phyloP scores from a whole-genome alignment of 2,329 filamentous ascomycete species.

The Tolypocladium cylindrosporum region DNA sequence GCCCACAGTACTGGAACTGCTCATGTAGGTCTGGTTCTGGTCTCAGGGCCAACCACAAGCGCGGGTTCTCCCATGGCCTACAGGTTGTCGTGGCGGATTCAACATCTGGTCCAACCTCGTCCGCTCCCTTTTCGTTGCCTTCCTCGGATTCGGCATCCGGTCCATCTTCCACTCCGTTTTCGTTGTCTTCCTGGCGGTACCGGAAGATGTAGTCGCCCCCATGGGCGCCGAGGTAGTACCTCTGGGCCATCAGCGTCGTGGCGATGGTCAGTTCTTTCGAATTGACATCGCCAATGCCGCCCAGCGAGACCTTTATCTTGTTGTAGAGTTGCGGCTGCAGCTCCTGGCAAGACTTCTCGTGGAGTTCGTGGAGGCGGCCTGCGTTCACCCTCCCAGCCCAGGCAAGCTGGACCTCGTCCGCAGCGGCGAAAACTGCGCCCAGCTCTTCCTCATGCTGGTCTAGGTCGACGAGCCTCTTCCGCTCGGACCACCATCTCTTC shows the following conservation, averaged over 20 bases:
- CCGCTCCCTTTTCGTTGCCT: background rate
- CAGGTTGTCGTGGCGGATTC: background rate
- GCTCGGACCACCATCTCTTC: background rate
- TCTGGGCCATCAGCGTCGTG: background rate
- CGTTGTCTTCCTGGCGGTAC: slow-evolving; percentile 1
- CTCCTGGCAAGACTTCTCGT: background rate
- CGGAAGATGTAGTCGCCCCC: slow-evolving; percentile 18
- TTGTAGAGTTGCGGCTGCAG: background rate
- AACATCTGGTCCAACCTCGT: background rate
- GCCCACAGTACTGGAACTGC: slow-evolving; percentile 10
- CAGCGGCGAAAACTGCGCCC: background rate
- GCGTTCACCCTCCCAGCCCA: background rate
- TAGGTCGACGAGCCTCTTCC: background rate
- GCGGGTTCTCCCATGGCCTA: background rate
- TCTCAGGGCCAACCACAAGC: background rate
- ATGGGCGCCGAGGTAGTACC: slow-evolving; percentile 14
- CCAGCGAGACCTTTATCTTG: background rate
- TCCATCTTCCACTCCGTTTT: background rate
- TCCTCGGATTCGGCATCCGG: background rate
- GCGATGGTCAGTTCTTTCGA: background rate
- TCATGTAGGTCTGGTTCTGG: background rate
- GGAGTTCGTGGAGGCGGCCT: background rate
- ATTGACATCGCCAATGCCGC: background rate
- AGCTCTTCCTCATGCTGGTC: background rate
- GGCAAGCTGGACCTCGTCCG: background rate